Percentiles rank a stretch among this genome's conserved stretches.
phyloP scores from a whole-genome alignment of 495 filamentous ascomycete genomes.

The Pyrenula aspistea region DNA sequence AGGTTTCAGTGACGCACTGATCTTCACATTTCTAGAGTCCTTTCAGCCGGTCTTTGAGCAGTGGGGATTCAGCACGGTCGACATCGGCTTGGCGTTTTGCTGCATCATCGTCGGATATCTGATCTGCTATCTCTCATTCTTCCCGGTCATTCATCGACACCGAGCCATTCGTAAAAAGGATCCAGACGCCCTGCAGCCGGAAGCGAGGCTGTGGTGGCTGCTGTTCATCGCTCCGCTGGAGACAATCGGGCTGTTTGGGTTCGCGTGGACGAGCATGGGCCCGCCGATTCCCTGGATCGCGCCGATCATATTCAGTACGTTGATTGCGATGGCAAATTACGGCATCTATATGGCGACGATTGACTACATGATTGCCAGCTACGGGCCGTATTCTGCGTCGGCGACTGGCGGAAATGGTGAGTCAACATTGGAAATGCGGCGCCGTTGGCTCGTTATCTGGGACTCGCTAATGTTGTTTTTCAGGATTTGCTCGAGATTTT shows the following conservation, averaged over 20 bases:
- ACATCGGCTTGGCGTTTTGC: conserved; percentile 50
- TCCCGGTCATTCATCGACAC: conserved; percentile 51
- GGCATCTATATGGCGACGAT: conserved; percentile 71
- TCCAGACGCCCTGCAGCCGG: conserved; percentile 15
- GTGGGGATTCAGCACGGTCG: conserved; percentile 45
- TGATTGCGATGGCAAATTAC: conserved; percentile 62
- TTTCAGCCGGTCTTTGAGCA: conserved; percentile 52
- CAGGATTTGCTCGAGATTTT: conserved; percentile 28
- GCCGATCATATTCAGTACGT: conserved; percentile 41
- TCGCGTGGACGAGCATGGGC: conserved; percentile 53
- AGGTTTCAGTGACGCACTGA: conserved; percentile 69
- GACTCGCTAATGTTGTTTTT: not conserved
- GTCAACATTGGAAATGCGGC: too few relatives aligned
- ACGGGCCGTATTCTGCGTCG: conserved; percentile 67
- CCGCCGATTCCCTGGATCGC: conserved; percentile 53
- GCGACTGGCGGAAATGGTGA: conserved; percentile 60
- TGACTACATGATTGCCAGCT: conserved; percentile 76
- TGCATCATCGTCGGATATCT: conserved; percentile 55
- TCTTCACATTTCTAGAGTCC: conserved; percentile 67
- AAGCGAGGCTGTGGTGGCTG: conserved; percentile 42
- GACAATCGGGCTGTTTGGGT: conserved; percentile 56
- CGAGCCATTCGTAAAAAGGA: conserved; percentile 28
- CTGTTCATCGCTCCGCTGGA: conserved; percentile 54
- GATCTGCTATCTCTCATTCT: conserved; percentile 49
- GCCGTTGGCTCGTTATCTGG: too few relatives aligned